phyloP scores from a whole-genome alignment of 2,329 filamentous ascomycete species.

The Aspergillus sp. region DNA sequence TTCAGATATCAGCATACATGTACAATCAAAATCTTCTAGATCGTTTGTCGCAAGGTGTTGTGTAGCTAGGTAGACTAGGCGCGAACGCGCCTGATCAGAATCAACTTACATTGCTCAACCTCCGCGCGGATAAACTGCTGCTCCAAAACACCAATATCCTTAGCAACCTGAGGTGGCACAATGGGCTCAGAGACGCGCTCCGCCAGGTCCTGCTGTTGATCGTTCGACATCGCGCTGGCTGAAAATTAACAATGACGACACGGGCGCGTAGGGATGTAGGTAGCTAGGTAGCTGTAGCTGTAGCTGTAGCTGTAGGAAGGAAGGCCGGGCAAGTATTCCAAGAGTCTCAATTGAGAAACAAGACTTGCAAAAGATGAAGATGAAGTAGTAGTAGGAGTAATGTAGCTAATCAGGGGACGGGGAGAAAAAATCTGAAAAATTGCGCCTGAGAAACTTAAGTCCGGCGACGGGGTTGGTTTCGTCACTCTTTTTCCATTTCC shows the following conservation, averaged over 20 bases:
- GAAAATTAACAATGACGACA: neutral
- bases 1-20: neutral
- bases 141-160: slow-evolving; percentile 74
- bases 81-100: slow-evolving; percentile 44
- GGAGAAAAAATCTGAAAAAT: slow-evolving; percentile 2
- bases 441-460: slow-evolving; percentile 3
- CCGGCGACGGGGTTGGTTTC: neutral
- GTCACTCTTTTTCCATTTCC: slow-evolving; percentile 2
- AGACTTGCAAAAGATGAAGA: neutral
- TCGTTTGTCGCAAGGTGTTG: neutral
- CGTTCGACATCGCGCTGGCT: neutral
- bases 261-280: neutral
- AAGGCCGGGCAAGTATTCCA: neutral
- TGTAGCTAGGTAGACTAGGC: too few species aligned
- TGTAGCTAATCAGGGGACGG: neutral
- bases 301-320: neutral
- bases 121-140: slow-evolving; percentile 82
- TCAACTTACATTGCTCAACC: slow-evolving; percentile 60
- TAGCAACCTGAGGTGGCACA: slow-evolving; percentile 48
- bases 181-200: slow-evolving; percentile 35
- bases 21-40: neutral
- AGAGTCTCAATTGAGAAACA: neutral
- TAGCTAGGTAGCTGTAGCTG: neutral
- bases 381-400: neutral
- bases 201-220: slow-evolving; percentile 10